Conservation (phyloP, 2,329 filamentous ascomycete genomes). For the Neofusicoccum laricinum region DNA sequence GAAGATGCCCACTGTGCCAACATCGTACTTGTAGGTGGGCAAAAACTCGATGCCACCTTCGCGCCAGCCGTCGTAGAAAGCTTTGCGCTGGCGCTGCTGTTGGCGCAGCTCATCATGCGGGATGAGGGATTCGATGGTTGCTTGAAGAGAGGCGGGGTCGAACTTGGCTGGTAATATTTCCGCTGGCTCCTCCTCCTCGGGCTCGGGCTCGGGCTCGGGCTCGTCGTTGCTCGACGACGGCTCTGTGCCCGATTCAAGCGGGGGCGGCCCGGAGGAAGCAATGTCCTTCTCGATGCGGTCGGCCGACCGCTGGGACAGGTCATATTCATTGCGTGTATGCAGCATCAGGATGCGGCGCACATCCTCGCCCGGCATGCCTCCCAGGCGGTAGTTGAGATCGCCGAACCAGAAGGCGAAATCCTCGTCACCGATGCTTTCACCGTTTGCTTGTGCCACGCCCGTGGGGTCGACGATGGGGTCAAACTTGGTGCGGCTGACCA, state of each 20-base stretch:
- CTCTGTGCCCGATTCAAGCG: background rate
- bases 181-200: conserved; percentile 14
- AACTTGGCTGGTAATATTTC: conserved; percentile 51
- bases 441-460: conserved; percentile 54
- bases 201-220: conserved; percentile 21
- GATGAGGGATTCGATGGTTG: conserved; percentile 80
- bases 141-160: conserved; percentile 83
- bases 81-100: conserved; percentile 71
- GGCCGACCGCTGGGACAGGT: conserved; percentile 27
- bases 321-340: conserved; percentile 77
- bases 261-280: conserved; percentile 3
- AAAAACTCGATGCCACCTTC: conserved; percentile 87
- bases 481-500: conserved; percentile 73
- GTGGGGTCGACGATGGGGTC: conserved; percentile 67
- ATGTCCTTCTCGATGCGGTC: conserved; percentile 26
- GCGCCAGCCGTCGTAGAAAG: conserved; percentile 87
- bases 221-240: conserved; percentile 10
- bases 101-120: conserved; percentile 83
- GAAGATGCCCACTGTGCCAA: conserved; percentile 88
- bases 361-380: conserved; percentile 84
- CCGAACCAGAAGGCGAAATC: conserved; percentile 97
- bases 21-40: conserved; percentile 96
- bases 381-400: conserved; percentile 90
- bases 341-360: conserved; percentile 80
- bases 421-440: conserved; percentile 78